phyloP scores from a whole-genome alignment of 192 early-diverging fungal genomes.

The Linnemannia schmuckeri region DNA sequence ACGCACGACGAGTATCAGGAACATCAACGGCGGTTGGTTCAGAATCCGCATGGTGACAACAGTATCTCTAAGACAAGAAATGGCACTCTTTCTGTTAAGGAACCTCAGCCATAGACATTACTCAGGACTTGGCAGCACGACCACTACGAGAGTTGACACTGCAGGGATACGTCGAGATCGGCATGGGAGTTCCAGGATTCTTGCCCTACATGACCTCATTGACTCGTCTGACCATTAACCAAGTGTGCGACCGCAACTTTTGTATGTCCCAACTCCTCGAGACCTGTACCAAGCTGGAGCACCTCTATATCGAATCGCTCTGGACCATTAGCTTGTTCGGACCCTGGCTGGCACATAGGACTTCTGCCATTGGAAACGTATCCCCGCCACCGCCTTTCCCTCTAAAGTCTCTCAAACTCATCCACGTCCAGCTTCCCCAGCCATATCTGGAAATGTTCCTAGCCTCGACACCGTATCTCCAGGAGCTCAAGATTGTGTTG shows the following conservation, averaged over 20 bases:
- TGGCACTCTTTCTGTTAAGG: neutral
- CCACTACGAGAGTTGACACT: neutral
- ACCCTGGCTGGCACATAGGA: neutral
- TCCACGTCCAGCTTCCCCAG: neutral
- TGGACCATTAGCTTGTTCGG: neutral
- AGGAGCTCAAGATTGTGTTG: neutral
- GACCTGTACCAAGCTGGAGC: neutral
- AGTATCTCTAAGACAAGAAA: neutral
- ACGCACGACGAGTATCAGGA: neutral
- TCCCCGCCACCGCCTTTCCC: neutral
- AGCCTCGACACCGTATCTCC: neutral
- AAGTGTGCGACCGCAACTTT: neutral
- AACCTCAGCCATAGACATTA: neutral
- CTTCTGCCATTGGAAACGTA: neutral
- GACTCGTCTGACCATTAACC: neutral
- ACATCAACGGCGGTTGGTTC: neutral
- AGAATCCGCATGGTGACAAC: neutral
- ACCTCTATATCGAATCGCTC: neutral
- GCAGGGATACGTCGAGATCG: neutral
- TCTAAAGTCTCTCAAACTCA: conserved; percentile 2
- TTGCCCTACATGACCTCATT: neutral
- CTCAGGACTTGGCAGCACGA: neutral
- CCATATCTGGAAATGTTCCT: neutral
- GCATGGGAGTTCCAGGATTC: neutral
- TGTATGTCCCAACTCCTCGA: neutral